Percentiles rank a stretch among this genome's conserved stretches.
These are phyloP conservation scores for Silene conica DNA, from an alignment of 148 eudicot species.

Conservation along the genomic window DNA sequence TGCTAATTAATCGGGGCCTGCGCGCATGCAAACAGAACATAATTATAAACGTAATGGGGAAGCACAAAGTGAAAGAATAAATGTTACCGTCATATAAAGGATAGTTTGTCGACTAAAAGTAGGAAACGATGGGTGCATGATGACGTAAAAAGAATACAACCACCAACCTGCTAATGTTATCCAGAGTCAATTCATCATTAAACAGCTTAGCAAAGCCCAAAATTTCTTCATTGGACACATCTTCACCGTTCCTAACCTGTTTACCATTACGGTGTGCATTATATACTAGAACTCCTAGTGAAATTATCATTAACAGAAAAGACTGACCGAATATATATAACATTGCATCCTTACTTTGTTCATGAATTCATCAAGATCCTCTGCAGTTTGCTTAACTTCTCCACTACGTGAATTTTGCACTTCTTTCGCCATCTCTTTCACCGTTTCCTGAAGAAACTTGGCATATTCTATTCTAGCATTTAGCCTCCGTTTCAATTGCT, in stretches of 20 bases:
- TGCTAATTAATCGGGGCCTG: conserved; percentile 80
- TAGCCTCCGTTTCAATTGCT: conserved; percentile 62
- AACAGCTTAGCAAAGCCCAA: conserved; percentile 76
- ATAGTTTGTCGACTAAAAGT: not conserved
- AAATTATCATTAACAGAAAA: not conserved
- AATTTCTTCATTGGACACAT: conserved; percentile 75
- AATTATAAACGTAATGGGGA: not conserved
- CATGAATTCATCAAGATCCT: conserved; percentile 84
- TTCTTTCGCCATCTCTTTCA: conserved; percentile 91
- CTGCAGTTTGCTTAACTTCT: conserved; percentile 66
- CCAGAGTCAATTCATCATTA: conserved; percentile 80
- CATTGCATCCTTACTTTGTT: conserved; percentile 38
- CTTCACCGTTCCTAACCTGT: conserved; percentile 77
- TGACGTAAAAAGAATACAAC: not conserved
- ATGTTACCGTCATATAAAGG: not conserved
- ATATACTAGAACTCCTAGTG: not conserved
- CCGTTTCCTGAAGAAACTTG: conserved; percentile 81
- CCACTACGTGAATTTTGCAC: conserved; percentile 79
- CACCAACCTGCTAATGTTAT: conserved; percentile 81
- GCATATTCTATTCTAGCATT: conserved; percentile 86
- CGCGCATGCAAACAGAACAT: conserved; percentile 2
- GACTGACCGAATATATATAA: not conserved
- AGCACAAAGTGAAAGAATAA: not conserved
- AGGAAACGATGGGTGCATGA: not conserved
- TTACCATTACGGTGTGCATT: conserved; percentile 8